phyloP scores from a whole-genome alignment of 2,329 filamentous ascomycete species.

The Pyrenochaeta sp. region DNA sequence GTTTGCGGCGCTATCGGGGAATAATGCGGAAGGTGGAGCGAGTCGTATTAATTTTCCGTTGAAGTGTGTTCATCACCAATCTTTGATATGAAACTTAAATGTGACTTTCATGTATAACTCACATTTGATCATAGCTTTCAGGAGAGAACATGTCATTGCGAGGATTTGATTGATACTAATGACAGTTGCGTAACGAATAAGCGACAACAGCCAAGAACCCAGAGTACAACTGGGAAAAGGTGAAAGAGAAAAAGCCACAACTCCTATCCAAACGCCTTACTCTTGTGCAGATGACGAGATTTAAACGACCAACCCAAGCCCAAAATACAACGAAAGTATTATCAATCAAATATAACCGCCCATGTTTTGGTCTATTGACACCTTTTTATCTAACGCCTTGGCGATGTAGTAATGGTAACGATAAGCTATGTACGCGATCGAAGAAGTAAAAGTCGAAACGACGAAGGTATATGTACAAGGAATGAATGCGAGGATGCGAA shows the following conservation, averaged over 20 bases:
- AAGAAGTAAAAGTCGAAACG: background rate
- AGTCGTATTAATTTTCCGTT: too few species aligned
- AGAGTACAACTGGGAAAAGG: too few species aligned
- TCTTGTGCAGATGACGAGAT: conserved; percentile 12
- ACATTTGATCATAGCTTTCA: too few species aligned
- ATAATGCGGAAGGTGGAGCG: too few species aligned
- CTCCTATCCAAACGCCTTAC: conserved; percentile 12
- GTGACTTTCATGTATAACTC: too few species aligned
- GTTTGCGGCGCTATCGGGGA: too few species aligned
- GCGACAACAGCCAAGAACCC: too few species aligned
- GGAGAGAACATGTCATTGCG: too few species aligned
- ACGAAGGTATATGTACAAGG: conserved; percentile 8
- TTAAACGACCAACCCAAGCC: conserved; percentile 2
- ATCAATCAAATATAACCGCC: conserved; percentile 2
- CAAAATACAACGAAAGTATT: conserved; percentile 4
- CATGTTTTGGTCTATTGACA: conserved; percentile 8
- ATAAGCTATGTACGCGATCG: conserved; percentile 6
- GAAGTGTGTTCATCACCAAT: too few species aligned
- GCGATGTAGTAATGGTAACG: conserved; percentile 12
- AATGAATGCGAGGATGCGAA: background rate
- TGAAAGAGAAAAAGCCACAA: background rate
- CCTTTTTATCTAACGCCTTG: conserved; percentile 15
- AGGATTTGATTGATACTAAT: background rate
- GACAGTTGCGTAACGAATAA: too few species aligned
- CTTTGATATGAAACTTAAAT: too few species aligned